Percentiles rank a stretch among this genome's conserved stretches.
Conservation (phyloP, 2,329 filamentous ascomycete genomes). For the Penicillium brasilianum region DNA sequence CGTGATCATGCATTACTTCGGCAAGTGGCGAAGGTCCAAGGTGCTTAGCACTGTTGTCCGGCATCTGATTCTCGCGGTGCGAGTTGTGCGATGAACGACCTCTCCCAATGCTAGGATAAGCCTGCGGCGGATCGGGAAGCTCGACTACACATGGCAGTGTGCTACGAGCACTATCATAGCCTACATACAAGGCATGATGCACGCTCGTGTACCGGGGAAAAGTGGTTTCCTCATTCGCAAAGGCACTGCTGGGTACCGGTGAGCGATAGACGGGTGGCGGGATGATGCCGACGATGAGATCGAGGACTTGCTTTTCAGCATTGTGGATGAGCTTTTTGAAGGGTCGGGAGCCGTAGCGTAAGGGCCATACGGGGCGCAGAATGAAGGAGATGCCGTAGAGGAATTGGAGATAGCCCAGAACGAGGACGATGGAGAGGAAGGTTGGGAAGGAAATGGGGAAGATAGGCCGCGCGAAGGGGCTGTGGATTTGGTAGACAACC, state of each 20-base stretch:
- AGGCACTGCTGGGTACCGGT: slow-evolving; percentile 14
- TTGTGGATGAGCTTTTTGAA: slow-evolving; percentile 27
- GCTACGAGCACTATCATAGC: not conserved
- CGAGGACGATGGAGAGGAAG: slow-evolving; percentile 26
- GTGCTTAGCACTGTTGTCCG: not conserved
- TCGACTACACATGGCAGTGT: not conserved
- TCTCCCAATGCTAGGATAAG: not conserved
- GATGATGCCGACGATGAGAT: slow-evolving; percentile 27
- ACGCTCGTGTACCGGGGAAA: not conserved
- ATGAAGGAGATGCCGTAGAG: slow-evolving; percentile 31
- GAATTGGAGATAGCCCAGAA: slow-evolving; percentile 33
- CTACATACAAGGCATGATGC: not conserved
- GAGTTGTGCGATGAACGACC: not conserved
- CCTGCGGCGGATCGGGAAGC: not conserved
- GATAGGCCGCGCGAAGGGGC: slow-evolving; percentile 10
- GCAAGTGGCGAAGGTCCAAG: not conserved
- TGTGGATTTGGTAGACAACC: slow-evolving; percentile 9
- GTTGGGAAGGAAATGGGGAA: slow-evolving; percentile 25
- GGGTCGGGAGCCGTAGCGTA: slow-evolving; percentile 17
- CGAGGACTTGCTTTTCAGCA: slow-evolving; percentile 31
- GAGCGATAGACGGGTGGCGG: slow-evolving; percentile 26
- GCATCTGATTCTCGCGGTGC: not conserved
- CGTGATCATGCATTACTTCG: not conserved
- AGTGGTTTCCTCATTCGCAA: slow-evolving; percentile 5
- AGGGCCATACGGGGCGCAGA: slow-evolving; percentile 19